Evolutionary conservation across 2,329 filamentous ascomycete species (phyloP).

Genomic region (Pseudogymnoascus sp.): DNA sequence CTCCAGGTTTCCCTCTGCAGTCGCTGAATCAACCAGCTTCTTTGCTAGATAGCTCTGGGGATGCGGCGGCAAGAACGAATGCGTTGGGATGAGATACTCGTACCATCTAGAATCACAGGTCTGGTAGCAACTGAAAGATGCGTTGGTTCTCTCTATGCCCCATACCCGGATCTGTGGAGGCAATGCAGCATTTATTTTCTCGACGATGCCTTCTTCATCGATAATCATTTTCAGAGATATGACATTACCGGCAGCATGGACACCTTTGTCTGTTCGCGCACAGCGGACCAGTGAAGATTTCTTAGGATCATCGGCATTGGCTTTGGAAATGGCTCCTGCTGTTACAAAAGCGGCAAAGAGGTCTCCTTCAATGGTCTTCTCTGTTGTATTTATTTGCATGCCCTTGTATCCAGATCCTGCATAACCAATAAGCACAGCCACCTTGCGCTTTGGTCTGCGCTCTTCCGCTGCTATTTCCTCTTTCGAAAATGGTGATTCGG

Average conservation of each 20-base stretch:
- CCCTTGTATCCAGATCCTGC: constrained; percentile 95
- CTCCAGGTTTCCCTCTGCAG: constrained; percentile 65
- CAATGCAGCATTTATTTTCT: constrained; percentile 83
- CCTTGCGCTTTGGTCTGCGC: constrained; percentile 88
- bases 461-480: constrained; percentile 86
- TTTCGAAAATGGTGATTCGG: constrained; percentile 48
- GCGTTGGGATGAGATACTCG: constrained; percentile 91
- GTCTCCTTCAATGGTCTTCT: constrained; percentile 95
- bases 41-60: constrained; percentile 79
- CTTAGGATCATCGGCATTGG: constrained; percentile 92
- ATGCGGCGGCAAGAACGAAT: constrained; percentile 87
- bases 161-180: constrained; percentile 88
- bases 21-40: constrained; percentile 71
- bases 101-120: constrained; percentile 94
- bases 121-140: constrained; percentile 90
- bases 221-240: constrained; percentile 94
- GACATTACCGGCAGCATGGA: constrained; percentile 92
- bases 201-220: constrained; percentile 78
- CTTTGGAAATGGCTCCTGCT: constrained; percentile 90
- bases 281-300: constrained; percentile 93
- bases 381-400: constrained; percentile 78
- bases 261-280: constrained; percentile 93
- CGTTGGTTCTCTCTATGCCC: constrained; percentile 85
- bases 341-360: constrained; percentile 86
- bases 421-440: constrained; percentile 91